A percentile compares a stretch with the other conserved stretches of the same genome.
phyloP scores from a whole-genome alignment of 2,329 filamentous ascomycete species.

The Seiridium cupressi region DNA sequence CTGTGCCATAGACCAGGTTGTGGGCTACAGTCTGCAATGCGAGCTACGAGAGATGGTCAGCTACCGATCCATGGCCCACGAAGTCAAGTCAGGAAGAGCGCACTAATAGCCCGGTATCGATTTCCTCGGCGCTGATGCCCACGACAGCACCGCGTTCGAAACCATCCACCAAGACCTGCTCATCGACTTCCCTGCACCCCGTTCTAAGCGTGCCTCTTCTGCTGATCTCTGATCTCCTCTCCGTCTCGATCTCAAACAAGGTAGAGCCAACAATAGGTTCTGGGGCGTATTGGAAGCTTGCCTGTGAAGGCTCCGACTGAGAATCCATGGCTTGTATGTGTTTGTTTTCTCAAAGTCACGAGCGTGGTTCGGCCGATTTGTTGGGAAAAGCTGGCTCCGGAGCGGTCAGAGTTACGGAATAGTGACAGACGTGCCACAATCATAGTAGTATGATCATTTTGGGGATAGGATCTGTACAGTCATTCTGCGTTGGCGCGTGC shows the following conservation, averaged over 20 bases:
- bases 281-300: constrained; percentile 42
- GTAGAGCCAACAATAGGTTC: constrained; percentile 44
- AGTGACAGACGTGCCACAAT: too few species aligned
- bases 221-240: constrained; percentile 29
- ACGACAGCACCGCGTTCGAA: constrained; percentile 51
- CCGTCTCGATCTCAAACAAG: constrained; percentile 37
- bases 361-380: too few species aligned
- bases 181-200: constrained; percentile 49
- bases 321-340: not conserved
- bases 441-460: not conserved
- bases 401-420: too few species aligned
- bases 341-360: too few species aligned
- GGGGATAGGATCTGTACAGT: not conserved
- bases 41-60: constrained; percentile 23
- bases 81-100: constrained; percentile 14
- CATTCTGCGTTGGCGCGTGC: not conserved
- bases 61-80: not conserved
- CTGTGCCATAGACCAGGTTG: constrained; percentile 29
- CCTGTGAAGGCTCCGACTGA: constrained; percentile 31
- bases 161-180: constrained; percentile 38
- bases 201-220: constrained; percentile 31
- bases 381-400: too few species aligned
- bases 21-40: constrained; percentile 46
- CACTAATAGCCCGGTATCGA: constrained; percentile 46
- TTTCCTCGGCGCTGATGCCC: constrained; percentile 53